Base-by-base conservation (phyloP, 257 asterid genomes). In the Fraxinus cuspidata region DNA sequence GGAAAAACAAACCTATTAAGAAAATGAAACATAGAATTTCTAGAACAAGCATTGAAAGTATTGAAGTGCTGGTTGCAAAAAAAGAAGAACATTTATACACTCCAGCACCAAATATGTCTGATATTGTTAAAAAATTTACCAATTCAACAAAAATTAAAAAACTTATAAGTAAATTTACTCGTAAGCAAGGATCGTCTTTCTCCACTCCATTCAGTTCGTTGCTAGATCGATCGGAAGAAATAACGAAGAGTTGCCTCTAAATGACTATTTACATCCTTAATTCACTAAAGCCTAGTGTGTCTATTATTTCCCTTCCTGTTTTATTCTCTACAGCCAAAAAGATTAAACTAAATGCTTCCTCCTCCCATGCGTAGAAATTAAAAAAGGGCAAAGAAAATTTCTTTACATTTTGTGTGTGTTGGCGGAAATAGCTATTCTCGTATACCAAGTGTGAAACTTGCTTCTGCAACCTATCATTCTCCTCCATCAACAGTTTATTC, bases 401-500 rank as follows among this genome's bases (percentile, higher is more conserved):
- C 2, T 13, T 84, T 88, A 92, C 98, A 83, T 90, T 92, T 74
- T 86, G 97, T 70, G 87, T 84, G 58, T 91, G 90, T 76, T 90
- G 98, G 83, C 99, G 96, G 88, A 95, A 95, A 85, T 70, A 89
- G 74, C 92, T 84, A 80, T 92, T 92, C 91, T 95, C 97, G 75
- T 89, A 88, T 85, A 95, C 99, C 89, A 95, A 83, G 65, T 90
- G 97, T 0, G 99, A 92, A 38, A 95, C 98, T 84, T 95, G 99
- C 73, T 95, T 95, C 86, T 95, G 99, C 91, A 96, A 80, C 85
- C 98, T 86, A 84, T 93, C 99, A 64, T 96, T 96, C 78, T 96
- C 99, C 90, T 96, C 99, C 99, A 96, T 93, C 90, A 96, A 84
- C 87, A 96, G 82, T 91, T 93, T 96, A 58, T 93, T 96, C 98